Evolutionary conservation across 441 rosid species (phyloP).

Genomic region (Viola pubescens): DNA sequence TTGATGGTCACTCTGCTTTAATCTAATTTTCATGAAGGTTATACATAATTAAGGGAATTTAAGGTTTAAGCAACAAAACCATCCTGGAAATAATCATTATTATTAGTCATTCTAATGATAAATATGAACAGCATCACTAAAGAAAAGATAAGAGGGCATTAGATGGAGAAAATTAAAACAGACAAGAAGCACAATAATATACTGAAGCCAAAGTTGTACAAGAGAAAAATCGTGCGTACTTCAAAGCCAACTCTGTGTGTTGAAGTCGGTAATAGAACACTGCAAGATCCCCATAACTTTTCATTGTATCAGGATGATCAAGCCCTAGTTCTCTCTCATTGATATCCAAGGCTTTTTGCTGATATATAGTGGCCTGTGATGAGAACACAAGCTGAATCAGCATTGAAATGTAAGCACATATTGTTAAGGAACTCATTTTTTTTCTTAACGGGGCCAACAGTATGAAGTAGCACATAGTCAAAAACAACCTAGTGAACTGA

Average conservation of each 20-base stretch:
- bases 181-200: no score
- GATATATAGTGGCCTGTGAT: slow-evolving; percentile 64
- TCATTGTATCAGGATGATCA: slow-evolving; percentile 85
- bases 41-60: no score
- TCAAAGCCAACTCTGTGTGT: slow-evolving; percentile 65
- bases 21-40: no score
- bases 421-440: slow-evolving; percentile 3
- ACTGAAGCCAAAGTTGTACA: not conserved
- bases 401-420: slow-evolving; percentile 11
- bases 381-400: slow-evolving; percentile 10
- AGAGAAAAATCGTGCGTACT: slow-evolving; percentile 27
- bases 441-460: not conserved
- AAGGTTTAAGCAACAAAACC: no score
- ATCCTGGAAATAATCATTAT: no score
- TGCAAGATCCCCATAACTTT: slow-evolving; percentile 69
- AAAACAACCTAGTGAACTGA: slow-evolving; percentile 6
- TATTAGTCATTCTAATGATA: no score
- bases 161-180: no score
- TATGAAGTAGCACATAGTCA: slow-evolving; percentile 1
- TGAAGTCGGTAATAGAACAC: slow-evolving; percentile 71
- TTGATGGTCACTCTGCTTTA: no score
- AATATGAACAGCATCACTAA: no score
- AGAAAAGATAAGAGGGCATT: no score
- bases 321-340: slow-evolving; percentile 94
- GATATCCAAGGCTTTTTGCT: slow-evolving; percentile 89